These are phyloP conservation scores for Anastatica hierochuntica DNA, from an alignment of 345 rosid species.

Conservation along the genomic window DNA sequence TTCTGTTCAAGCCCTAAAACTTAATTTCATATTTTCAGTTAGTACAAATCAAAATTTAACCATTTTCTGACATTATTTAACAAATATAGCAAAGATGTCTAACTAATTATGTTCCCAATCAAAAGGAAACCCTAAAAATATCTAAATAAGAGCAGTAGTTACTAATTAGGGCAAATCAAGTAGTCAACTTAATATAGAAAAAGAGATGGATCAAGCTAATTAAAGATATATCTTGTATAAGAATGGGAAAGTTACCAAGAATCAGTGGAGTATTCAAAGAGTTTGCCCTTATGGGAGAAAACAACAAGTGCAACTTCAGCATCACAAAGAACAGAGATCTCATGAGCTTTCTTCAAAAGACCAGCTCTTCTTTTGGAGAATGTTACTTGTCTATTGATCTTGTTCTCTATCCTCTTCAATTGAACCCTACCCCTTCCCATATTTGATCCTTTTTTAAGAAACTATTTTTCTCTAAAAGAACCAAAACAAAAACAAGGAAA, in stretches of 20 bases:
- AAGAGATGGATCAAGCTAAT: background rate
- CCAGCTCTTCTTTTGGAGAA: constrained; percentile 79
- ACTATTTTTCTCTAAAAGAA: constrained; percentile 21
- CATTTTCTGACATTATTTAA: background rate
- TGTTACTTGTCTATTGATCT: constrained; percentile 79
- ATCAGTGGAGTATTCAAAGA: constrained; percentile 63
- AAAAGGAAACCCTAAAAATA: constrained; percentile 1
- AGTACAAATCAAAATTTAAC: background rate
- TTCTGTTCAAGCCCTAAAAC: background rate
- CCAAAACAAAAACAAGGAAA: constrained; percentile 32
- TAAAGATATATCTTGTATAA: constrained; percentile 1
- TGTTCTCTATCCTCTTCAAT: constrained; percentile 86
- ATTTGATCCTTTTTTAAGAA: constrained; percentile 14
- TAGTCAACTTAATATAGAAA: background rate
- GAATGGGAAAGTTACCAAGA: constrained; percentile 38
- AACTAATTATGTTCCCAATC: background rate
- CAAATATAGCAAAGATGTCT: background rate
- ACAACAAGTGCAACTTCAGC: constrained; percentile 71
- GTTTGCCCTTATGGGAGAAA: constrained; percentile 78
- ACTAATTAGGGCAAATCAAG: constrained; percentile 25
- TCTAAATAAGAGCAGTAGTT: constrained; percentile 7
- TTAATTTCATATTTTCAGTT: background rate
- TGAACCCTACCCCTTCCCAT: constrained; percentile 96
- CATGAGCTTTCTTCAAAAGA: constrained; percentile 72
- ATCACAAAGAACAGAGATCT: constrained; percentile 81